Conservation (phyloP, 139 green algal genomes). For the Chlorella sp. region DNA sequence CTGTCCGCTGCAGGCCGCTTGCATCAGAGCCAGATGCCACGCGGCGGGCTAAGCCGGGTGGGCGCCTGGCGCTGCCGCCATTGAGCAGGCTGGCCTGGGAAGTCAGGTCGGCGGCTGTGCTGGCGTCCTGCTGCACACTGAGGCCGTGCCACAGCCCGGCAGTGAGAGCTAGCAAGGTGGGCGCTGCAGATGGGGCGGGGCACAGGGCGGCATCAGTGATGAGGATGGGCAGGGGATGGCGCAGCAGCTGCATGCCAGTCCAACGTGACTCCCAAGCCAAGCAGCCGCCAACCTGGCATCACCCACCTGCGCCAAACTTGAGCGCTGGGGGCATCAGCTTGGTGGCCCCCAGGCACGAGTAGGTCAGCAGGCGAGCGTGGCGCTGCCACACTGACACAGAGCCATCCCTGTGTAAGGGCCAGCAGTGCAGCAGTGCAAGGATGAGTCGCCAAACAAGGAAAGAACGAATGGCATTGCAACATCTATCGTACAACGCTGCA, state of each 20-base stretch:
- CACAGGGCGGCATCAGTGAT: not conserved
- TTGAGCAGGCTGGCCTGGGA: not conserved
- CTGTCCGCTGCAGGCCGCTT: not conserved
- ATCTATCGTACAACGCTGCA: too few relatives aligned
- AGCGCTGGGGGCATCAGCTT: conserved; percentile 49
- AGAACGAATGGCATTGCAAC: too few relatives aligned
- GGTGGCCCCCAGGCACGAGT: conserved; percentile 41
- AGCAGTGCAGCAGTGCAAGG: too few relatives aligned
- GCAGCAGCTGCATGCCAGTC: too few relatives aligned
- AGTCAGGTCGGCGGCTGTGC: too few relatives aligned
- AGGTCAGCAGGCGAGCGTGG: conserved; percentile 38
- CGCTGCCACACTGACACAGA: conserved; percentile 56
- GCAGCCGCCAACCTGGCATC: not conserved
- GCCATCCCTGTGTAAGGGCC: conserved; percentile 30
- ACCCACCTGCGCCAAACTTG: conserved; percentile 35
- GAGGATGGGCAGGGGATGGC: too few relatives aligned
- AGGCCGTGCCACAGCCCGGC: conserved; percentile 39
- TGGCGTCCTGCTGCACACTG: not conserved
- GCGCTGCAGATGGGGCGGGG: not conserved
- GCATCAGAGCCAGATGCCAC: not conserved
- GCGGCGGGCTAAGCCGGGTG: not conserved
- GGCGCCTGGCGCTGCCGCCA: not conserved
- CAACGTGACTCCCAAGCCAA: not conserved
- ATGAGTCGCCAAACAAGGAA: too few relatives aligned
- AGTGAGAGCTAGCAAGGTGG: conserved; percentile 32